Conservation (phyloP, 1,284 basidiomycete genomes). For the Retiboletus flavoniger region DNA sequence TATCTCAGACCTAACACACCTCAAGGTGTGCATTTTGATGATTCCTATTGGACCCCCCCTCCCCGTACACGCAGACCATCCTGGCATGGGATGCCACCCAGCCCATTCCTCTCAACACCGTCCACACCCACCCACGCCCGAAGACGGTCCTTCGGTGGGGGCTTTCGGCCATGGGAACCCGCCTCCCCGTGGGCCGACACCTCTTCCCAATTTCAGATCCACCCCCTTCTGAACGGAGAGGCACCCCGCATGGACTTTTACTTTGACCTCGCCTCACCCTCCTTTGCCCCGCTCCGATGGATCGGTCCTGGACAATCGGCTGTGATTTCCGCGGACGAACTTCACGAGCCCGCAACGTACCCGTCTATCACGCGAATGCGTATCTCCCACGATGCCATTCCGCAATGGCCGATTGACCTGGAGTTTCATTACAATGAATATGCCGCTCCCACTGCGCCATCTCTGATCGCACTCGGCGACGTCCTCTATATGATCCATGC, state of each 20-base stretch:
- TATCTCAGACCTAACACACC: constrained; percentile 28
- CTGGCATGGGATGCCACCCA: constrained; percentile 35
- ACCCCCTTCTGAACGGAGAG: constrained; percentile 62
- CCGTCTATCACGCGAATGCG: constrained; percentile 56
- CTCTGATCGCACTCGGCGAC: constrained; percentile 58
- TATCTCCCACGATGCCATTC: constrained; percentile 55
- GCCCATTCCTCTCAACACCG: constrained; percentile 26
- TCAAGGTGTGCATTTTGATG: constrained; percentile 15
- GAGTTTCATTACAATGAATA: constrained; percentile 36
- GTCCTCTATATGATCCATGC: constrained; percentile 53
- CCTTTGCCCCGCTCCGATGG: constrained; percentile 46
- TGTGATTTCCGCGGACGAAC: constrained; percentile 42
- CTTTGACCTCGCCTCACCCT: constrained; percentile 53
- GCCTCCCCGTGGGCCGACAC: constrained; percentile 25
- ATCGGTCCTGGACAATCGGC: constrained; percentile 38
- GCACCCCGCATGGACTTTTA: constrained; percentile 43
- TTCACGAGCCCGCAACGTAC: constrained; percentile 53
- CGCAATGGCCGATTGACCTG: constrained; percentile 62
- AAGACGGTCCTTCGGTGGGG: constrained; percentile 43
- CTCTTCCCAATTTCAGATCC: constrained; percentile 43
- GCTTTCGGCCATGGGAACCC: constrained; percentile 28
- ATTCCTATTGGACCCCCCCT: constrained; percentile 22
- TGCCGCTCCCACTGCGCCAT: constrained; percentile 16
- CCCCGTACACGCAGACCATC: constrained; percentile 40
- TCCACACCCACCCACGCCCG: constrained; percentile 24